Percentiles rank a stretch among this genome's conserved stretches.
Evolutionary conservation across 352 stramenopile genomes (phyloP).

Genomic region (Globisporangium cederbergense): DNA sequence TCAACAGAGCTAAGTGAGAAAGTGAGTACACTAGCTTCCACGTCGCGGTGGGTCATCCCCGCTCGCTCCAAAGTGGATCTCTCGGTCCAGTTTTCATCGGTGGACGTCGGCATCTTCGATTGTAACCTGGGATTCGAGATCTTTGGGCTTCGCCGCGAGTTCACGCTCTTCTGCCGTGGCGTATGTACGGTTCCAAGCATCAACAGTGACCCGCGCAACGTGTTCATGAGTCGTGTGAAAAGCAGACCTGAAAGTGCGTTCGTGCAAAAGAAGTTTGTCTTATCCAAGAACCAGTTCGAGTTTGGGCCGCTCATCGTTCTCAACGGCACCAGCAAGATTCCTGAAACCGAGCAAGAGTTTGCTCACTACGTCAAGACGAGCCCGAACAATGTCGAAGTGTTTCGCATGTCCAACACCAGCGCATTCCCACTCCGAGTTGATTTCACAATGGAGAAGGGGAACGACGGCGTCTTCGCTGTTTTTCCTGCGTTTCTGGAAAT

Average conservation of each 20-base stretch:
- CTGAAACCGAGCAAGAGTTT: conserved; percentile 49
- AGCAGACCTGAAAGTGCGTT: conserved; percentile 53
- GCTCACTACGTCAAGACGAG: conserved; percentile 39
- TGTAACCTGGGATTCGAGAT: conserved; percentile 89
- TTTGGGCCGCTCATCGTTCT: conserved; percentile 90
- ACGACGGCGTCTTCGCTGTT: conserved; percentile 56
- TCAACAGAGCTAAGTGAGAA: conserved; percentile 10
- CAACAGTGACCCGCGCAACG: conserved; percentile 90
- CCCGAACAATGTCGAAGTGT: conserved; percentile 84
- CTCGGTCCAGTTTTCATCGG: conserved; percentile 77
- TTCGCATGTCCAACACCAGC: conserved; percentile 90
- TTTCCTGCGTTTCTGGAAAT: conserved; percentile 76
- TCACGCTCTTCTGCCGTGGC: conserved; percentile 79
- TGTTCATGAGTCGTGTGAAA: conserved; percentile 94
- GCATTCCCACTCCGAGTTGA: conserved; percentile 71
- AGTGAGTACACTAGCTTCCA: conserved; percentile 10
- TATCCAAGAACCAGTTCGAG: conserved; percentile 88
- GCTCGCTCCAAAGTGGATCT: conserved; percentile 59
- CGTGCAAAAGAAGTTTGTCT: conserved; percentile 91
- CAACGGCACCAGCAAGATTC: conserved; percentile 14
- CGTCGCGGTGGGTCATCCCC: conserved; percentile 74
- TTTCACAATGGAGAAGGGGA: conserved; percentile 36
- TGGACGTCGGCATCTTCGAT: conserved; percentile 79
- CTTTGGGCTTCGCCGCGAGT: conserved; percentile 79
- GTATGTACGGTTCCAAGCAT: conserved; percentile 88